Base-by-base conservation (phyloP, 1,284 basidiomycete species). In the Grifola frondosa region DNA sequence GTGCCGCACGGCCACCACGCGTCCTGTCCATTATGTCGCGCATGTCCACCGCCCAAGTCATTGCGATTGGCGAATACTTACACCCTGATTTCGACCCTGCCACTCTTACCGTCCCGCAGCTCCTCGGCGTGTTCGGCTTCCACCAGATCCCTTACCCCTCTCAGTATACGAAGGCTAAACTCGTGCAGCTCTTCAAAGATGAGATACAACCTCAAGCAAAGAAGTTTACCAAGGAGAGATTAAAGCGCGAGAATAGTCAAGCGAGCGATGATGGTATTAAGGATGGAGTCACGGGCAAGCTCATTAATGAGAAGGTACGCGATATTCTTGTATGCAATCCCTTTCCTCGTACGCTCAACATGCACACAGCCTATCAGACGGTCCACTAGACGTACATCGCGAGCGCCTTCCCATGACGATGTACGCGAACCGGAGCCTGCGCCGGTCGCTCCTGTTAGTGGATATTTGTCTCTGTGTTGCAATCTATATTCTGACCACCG, bases 141-240 rank as follows among this genome's bases (percentile, higher is more conserved):
- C 91, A 98, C 67, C 80, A 86, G 49, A 72, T 96, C 57, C 70
- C 73, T 23, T 91, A 87, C 65, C 81, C 88, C 6, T 78, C 84
- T 3, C 81, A 82, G 1, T 86, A 89, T 57, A 91, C 89, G 50
- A 98, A 98, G 67, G 73, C 84, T 6, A 92, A 91, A 56, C 80
- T 98, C 19, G 78, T 97, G 9, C 73, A 81, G 29, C 68, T 85
- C 4, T 98, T 94, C 67, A 81, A 91, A 46, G 74, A 83, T 25
- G 74, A 91, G 63, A 78, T 97, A 54, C 81, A 78, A 55, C 70
- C 81, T 7, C 78, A 78, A 42, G 71, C 77, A 5, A 61, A 66
- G 15, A 83, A 81, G 54, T 66, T 87, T 40, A 80, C 79, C 61
- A 83, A 78, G 52, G 82, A 90, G 50, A 71, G 81, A 32, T 49